A percentile compares a stretch with the other conserved stretches of the same genome.
Conservation (phyloP, 2,329 filamentous ascomycete species). For the Ophiostoma sp. region DNA sequence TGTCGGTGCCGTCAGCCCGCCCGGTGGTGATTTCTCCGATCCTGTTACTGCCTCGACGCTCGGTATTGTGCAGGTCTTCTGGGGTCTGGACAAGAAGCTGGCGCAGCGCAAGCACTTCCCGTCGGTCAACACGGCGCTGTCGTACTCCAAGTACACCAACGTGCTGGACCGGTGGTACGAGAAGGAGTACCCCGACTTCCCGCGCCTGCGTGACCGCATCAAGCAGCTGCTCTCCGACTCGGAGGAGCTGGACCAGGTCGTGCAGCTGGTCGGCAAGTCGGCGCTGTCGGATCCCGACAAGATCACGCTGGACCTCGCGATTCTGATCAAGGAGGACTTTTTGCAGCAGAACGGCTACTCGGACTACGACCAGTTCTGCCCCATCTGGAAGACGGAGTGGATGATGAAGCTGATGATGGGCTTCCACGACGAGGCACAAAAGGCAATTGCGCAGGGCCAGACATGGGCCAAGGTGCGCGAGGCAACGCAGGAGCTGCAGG, state of each 20-base stretch:
- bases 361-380: constrained; percentile 98
- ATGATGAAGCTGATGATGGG: constrained; percentile 99
- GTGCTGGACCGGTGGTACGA: constrained; percentile 91
- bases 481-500: constrained; percentile 80
- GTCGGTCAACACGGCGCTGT: constrained; percentile 89
- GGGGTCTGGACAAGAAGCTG: constrained; percentile 99
- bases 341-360: constrained; percentile 98
- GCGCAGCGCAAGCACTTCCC: constrained; percentile 99
- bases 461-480: constrained; percentile 91
- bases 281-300: constrained; percentile 95
- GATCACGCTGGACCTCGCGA: constrained; percentile 91
- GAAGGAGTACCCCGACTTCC: constrained; percentile 90
- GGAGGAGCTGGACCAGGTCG: constrained; percentile 96
- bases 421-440: constrained; percentile 96
- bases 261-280: constrained; percentile 96
- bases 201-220: constrained; percentile 84
- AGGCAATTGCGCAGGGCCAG: constrained; percentile 85
- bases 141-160: constrained; percentile 93
- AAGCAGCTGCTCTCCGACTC: constrained; percentile 90
- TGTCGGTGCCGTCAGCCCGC: constrained; percentile 89
- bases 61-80: constrained; percentile 98
- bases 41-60: constrained; percentile 91
- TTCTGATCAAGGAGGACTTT: constrained; percentile 95
- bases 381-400: constrained; percentile 99
- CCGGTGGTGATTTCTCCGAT: constrained; percentile 98